Conservation (phyloP, 805 yeast species). For the Yamadazyma sp. region DNA sequence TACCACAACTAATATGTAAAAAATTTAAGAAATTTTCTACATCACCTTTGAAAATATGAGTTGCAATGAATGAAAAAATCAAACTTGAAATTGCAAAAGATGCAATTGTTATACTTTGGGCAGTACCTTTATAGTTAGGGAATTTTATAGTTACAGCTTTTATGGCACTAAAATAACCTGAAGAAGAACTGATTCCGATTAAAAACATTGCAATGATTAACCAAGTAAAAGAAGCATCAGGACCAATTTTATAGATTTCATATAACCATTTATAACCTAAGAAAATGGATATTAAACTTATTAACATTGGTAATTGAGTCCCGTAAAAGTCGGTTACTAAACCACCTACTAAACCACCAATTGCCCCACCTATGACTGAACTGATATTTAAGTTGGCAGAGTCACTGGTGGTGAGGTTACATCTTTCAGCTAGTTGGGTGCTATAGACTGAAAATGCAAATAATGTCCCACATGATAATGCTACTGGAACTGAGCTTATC, state of each 20-base stretch:
- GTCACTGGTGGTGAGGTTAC: slow-evolving; percentile 25
- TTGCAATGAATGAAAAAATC: slow-evolving; percentile 21
- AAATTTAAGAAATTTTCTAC: slow-evolving; percentile 21
- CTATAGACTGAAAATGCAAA: slow-evolving; percentile 33
- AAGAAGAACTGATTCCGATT: slow-evolving; percentile 30
- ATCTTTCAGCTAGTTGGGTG: slow-evolving; percentile 29
- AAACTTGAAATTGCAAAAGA: slow-evolving; percentile 35
- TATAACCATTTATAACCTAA: slow-evolving; percentile 29
- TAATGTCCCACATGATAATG: slow-evolving; percentile 31
- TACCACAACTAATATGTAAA: slow-evolving; percentile 21
- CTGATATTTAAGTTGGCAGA: slow-evolving; percentile 29
- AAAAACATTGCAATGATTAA: slow-evolving; percentile 27
- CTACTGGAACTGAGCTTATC: slow-evolving; percentile 27
- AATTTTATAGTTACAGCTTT: slow-evolving; percentile 33
- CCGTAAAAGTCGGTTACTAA: slow-evolving; percentile 32
- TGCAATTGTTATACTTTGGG: slow-evolving; percentile 35
- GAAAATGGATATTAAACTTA: slow-evolving; percentile 21
- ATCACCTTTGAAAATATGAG: slow-evolving; percentile 20
- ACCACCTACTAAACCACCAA: slow-evolving; percentile 33
- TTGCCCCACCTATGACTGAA: slow-evolving; percentile 29
- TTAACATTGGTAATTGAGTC: slow-evolving; percentile 30
- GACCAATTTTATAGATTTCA: slow-evolving; percentile 19
- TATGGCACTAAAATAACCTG: slow-evolving; percentile 32
- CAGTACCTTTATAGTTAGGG: slow-evolving; percentile 31
- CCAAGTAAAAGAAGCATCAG: slow-evolving; percentile 10